Base-by-base conservation (phyloP, 1,284 basidiomycete species). In the Microbotryum violaceum region DNA sequence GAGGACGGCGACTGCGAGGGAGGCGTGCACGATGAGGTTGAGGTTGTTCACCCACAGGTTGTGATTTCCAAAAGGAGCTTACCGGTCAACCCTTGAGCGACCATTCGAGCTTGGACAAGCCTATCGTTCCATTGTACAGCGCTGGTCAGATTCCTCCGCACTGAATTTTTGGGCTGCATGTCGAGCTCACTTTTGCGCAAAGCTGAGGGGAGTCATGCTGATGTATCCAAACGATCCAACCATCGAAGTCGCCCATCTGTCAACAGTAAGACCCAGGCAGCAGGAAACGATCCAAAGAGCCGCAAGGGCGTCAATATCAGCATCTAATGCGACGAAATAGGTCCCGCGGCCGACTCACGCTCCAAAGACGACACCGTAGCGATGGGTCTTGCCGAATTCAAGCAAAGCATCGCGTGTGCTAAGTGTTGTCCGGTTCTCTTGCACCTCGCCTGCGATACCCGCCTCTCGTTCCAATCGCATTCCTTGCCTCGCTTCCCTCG, bases 201-300 rank as follows among this genome's bases (percentile, higher is more conserved):
- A 67, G 5, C 63, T 56, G 2, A 69, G 56, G 1, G 67, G 67
- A 14, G 65, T 59, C 12, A 63, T 56, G 20, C 65, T 57, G 46
- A 69, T 69, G 56, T 69, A 69, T 16, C 60, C 67, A 23, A 66
- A 66, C 1, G 58, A 60, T 0, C 63, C 67, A 8, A 56, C 61
- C 65, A 69, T 67, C n/a, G 59, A 62, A 2, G 63, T 58, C 3
- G 52, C 57, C 67, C 67, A 68, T n/a, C 66, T 67, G 25, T 3
- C 12, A 42, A 16, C 14, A 42, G 4, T 16, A 16, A 10, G 6
- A 42, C 16, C 37, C 37, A 42, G 12, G 14, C 8, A 42, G 9
- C 37, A 42, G 37, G 12, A 16, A 42, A 12, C 4, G 16, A 16
- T 42, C 12, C 12, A 16, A 42, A 27, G 1, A 25, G 31, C 7